Evolutionary conservation across 176 grass and related monocot species (phyloP).

Genomic region (Cenchrus fungigraminus): DNA sequence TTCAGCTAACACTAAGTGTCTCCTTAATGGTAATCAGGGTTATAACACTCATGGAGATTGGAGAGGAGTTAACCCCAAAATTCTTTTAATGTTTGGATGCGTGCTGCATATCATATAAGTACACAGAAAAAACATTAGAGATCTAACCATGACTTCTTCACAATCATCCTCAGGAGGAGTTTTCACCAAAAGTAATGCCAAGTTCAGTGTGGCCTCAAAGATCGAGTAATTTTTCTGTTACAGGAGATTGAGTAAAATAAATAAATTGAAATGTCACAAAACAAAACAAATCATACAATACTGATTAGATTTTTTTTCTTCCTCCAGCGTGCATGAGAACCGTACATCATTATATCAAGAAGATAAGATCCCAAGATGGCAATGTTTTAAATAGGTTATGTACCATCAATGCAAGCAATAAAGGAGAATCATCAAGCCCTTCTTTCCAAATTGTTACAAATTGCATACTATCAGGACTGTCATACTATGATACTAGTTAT

Average conservation of each 20-base stretch:
- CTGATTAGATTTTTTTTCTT: background rate
- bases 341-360: background rate
- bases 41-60: background rate
- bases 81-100: background rate
- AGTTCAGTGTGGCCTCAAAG: slow-evolving; percentile 65
- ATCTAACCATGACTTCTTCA: slow-evolving; percentile 64
- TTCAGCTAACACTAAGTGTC: background rate
- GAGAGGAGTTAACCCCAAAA: background rate
- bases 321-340: background rate
- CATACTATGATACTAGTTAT: slow-evolving; percentile 18
- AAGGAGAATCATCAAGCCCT: slow-evolving; percentile 24
- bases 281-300: slow-evolving; percentile 1
- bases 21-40: background rate
- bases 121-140: slow-evolving; percentile 24
- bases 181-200: slow-evolving; percentile 49
- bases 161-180: slow-evolving; percentile 39
- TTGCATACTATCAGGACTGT: background rate
- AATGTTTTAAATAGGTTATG: background rate
- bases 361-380: background rate
- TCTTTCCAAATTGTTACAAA: slow-evolving; percentile 14
- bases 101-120: slow-evolving; percentile 6
- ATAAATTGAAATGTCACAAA: background rate
- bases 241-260: slow-evolving; percentile 36
- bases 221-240: slow-evolving; percentile 58
- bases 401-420: slow-evolving; percentile 20